Evolutionary conservation across 2,329 filamentous ascomycete genomes (phyloP), one percentile per base, ranked within the genome.

Genomic region (Pseudopithomyces chartarum): DNA sequence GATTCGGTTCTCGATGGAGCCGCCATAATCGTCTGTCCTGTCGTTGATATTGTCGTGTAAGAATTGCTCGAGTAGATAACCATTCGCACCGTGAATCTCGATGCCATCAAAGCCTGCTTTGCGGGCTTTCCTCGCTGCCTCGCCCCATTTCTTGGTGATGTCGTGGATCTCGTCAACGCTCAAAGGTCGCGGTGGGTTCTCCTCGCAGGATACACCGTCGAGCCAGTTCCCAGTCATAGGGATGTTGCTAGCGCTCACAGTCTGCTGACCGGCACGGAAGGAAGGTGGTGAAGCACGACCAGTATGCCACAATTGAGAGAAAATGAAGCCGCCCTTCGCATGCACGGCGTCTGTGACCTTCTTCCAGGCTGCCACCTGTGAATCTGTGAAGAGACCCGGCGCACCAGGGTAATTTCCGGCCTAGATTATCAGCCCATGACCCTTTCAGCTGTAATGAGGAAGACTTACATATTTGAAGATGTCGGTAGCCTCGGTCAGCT

Each of bases 401-500:
- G 65, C 68, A 23, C 67, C 70, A 2, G 73, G 71, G 53, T 75
- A 75, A 13, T 73, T 73, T 42, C 80, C 38, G 75, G 79, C 61
- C 78, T 76, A 6, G 2, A 68, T 63, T 66, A 69, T 76, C 15
- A 48, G 44, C 46, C 11, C 5, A 20, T 5, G 2, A 2, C 13
- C 6, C 15, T 48, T 26, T 6, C 1, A 12, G 5, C 10, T 39
- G 7, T 12, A 7, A n/a, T 13, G n/a, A 11, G 10, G 11, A 23
- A 29, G 8, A 55, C 63, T 60, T 48, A 73, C 71, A 56, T 70
- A 73, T 63, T 70, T 65, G 54, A 61, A 65, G 54, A 74, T 75
- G 34, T 75, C 71, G 11, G 83, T 84, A 0, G 80, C 85, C 68
- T 89, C 86, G 2, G 81, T 82, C 61, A 89, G 81, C 40, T 88